Percentiles rank a stretch among this genome's conserved stretches.
Conservation (phyloP, 768 basidiomycete genomes). For the Trametes cingulata region DNA sequence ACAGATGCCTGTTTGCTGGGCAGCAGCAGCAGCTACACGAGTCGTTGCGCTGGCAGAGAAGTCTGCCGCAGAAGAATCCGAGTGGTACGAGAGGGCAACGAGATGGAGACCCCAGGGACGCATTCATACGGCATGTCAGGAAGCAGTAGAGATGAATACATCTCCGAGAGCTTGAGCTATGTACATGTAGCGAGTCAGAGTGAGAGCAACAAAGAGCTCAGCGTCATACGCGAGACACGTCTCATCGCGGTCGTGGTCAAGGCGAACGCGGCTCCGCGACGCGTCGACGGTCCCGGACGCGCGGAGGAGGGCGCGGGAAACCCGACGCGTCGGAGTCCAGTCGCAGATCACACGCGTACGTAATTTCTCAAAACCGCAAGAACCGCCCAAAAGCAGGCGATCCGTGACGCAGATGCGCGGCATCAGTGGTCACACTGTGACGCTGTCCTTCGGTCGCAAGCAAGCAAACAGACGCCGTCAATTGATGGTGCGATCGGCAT, state of each 20-base stretch:
- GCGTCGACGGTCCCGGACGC: not conserved
- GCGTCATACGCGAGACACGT: not conserved
- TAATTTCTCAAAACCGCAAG: not conserved
- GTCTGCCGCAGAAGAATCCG: too few relatives aligned
- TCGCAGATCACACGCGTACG: not conserved
- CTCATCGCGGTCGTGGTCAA: not conserved
- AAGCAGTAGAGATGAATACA: not conserved
- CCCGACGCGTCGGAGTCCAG: not conserved
- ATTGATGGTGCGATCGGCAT: constrained; percentile 15
- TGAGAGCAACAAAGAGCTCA: not conserved
- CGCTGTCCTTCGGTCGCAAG: too few relatives aligned
- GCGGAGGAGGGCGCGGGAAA: not conserved
- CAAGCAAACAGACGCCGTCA: constrained; percentile 13
- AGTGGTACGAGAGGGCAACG: not conserved
- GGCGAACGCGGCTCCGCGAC: not conserved
- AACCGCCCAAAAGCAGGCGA: not conserved
- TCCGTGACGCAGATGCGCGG: not conserved
- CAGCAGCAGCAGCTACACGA: too few relatives aligned
- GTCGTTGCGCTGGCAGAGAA: too few relatives aligned
- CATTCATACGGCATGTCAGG: not conserved
- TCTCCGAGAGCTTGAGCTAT: not conserved
- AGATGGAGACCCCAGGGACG: constrained; percentile 8
- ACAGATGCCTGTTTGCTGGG: too few relatives aligned
- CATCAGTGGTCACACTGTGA: not conserved
- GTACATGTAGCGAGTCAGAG: not conserved